These are phyloP conservation scores for Breynia disticha DNA, from an alignment of 441 rosid genomes.

Conservation along the genomic window DNA sequence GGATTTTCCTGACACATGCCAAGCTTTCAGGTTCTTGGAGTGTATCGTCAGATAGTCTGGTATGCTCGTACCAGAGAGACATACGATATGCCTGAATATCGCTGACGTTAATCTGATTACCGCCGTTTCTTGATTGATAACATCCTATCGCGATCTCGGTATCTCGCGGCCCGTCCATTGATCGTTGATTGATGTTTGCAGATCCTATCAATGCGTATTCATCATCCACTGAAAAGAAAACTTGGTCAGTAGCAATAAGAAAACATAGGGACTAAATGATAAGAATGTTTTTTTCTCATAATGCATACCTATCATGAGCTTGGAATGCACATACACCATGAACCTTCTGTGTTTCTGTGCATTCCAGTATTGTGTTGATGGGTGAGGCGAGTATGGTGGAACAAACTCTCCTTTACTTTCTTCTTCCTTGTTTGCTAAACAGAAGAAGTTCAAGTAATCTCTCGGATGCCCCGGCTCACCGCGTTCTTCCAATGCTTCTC, in stretches of 20 bases:
- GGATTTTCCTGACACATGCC: slow-evolving; percentile 45
- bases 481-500: slow-evolving; percentile 52
- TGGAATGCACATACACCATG: slow-evolving; percentile 92
- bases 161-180: slow-evolving; percentile 82
- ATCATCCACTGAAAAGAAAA: slow-evolving; percentile 50
- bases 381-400: slow-evolving; percentile 48
- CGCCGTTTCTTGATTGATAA: slow-evolving; percentile 30
- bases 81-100: slow-evolving; percentile 47
- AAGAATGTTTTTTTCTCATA: too few species aligned
- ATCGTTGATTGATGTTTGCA: slow-evolving; percentile 78
- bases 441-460: slow-evolving; percentile 77
- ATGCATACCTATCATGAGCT: slow-evolving; percentile 75
- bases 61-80: slow-evolving; percentile 74
- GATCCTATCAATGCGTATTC: slow-evolving; percentile 62
- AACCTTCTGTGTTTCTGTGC: slow-evolving; percentile 73
- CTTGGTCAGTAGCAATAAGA: too few species aligned
- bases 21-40: slow-evolving; percentile 40
- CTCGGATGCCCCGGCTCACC: slow-evolving; percentile 48
- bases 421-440: slow-evolving; percentile 77
- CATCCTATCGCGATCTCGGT: slow-evolving; percentile 87
- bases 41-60: slow-evolving; percentile 27
- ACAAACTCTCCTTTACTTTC: slow-evolving; percentile 39
- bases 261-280: too few species aligned
- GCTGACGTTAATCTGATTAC: neutral
- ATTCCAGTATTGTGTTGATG: slow-evolving; percentile 58